Percentiles rank a stretch among this genome's conserved stretches.
Evolutionary conservation across 2,329 filamentous ascomycete species (phyloP).

Genomic region (Monosporascus sp.): DNA sequence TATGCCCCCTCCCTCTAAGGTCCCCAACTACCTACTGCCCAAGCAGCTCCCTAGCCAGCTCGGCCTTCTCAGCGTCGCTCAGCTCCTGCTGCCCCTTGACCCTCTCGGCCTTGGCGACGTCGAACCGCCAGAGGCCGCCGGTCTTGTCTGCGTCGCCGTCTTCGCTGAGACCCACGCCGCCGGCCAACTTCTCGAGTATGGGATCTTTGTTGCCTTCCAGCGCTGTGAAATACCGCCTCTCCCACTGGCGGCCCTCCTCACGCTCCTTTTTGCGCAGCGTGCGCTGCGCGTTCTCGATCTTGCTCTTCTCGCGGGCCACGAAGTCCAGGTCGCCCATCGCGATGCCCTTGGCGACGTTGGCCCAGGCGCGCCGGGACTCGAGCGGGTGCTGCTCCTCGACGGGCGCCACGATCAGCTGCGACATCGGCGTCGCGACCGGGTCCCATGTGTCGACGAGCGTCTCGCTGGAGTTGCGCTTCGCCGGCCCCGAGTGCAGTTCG

Average conservation of each 20-base stretch:
- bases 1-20: neutral
- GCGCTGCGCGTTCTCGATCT: conserved; percentile 77
- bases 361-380: conserved; percentile 77
- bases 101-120: conserved; percentile 38
- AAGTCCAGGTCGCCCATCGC: conserved; percentile 68
- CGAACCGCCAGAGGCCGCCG: conserved; percentile 55
- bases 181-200: conserved; percentile 39
- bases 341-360: conserved; percentile 68
- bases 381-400: conserved; percentile 70
- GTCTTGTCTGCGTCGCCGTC: conserved; percentile 56
- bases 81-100: conserved; percentile 25
- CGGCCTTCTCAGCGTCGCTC: conserved; percentile 31
- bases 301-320: conserved; percentile 65
- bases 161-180: conserved; percentile 38
- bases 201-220: conserved; percentile 33
- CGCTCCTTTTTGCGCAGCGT: conserved; percentile 54
- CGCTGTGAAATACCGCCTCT: conserved; percentile 72
- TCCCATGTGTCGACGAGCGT: conserved; percentile 33
- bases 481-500: conserved; percentile 23
- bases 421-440: conserved; percentile 22
- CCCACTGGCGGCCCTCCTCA: conserved; percentile 66
- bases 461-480: conserved; percentile 24
- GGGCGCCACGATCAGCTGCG: conserved; percentile 34
- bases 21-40: conserved; percentile 18
- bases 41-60: conserved; percentile 27